Conservation (phyloP, 192 early-diverging fungal species). For the Rhizophlyctis rosea region DNA sequence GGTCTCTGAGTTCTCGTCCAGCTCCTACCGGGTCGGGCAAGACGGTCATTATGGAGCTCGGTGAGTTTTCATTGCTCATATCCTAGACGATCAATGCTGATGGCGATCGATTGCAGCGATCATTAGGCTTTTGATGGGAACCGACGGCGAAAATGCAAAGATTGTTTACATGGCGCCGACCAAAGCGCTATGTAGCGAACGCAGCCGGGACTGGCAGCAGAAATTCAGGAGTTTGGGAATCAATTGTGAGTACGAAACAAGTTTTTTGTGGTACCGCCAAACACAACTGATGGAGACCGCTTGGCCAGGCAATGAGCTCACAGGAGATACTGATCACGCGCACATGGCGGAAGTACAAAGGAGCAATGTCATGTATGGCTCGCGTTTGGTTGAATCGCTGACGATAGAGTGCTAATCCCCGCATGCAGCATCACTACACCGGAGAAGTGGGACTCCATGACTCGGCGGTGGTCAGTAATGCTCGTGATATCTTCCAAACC, state of each 20-base stretch:
- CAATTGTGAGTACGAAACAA: conserved; percentile 25
- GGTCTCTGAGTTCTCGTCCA: conserved; percentile 25
- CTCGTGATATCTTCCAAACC: neutral
- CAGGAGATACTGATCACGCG: conserved; percentile 56
- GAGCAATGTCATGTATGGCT: conserved; percentile 42
- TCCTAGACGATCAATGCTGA: neutral
- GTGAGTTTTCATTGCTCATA: conserved; percentile 22
- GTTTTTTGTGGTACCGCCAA: neutral
- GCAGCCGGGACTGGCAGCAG: conserved; percentile 55
- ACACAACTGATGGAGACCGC: neutral
- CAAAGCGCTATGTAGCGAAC: conserved; percentile 63
- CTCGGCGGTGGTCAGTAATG: conserved; percentile 46
- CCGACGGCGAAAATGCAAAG: conserved; percentile 36
- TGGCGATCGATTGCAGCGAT: conserved; percentile 30
- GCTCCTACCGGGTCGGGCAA: conserved; percentile 72
- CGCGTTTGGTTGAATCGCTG: neutral
- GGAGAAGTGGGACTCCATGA: conserved; percentile 76
- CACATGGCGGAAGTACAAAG: conserved; percentile 43
- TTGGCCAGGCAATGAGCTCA: conserved; percentile 55
- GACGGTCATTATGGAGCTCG: conserved; percentile 61
- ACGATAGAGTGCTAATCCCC: neutral
- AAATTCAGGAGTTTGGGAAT: conserved; percentile 53
- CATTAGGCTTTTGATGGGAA: conserved; percentile 19
- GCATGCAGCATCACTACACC: conserved; percentile 63
- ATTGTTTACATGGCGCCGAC: conserved; percentile 68